phyloP scores from a whole-genome alignment of 2,329 filamentous ascomycete genomes.

The Ophiostoma sp. region DNA sequence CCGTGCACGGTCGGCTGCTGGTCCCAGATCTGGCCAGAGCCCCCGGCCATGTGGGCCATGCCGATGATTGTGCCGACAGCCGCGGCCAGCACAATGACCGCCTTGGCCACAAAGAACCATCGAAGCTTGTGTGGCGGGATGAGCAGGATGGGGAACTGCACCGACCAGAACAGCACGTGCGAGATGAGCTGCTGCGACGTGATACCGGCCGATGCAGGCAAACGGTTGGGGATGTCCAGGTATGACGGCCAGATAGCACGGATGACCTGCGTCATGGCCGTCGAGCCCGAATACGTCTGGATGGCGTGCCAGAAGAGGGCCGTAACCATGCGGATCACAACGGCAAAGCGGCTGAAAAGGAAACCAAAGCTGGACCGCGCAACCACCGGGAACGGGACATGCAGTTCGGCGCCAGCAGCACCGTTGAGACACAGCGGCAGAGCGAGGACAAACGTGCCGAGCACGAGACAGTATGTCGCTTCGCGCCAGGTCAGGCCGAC shows the following conservation, averaged over 20 bases:
- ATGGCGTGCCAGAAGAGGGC: slow-evolving; percentile 36
- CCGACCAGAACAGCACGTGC: slow-evolving; percentile 47
- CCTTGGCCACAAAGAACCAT: slow-evolving; percentile 44
- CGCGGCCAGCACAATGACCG: slow-evolving; percentile 13
- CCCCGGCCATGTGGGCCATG: slow-evolving; percentile 30
- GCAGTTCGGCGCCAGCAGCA: slow-evolving; percentile 41
- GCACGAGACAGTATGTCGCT: slow-evolving; percentile 44
- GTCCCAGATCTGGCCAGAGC: slow-evolving; percentile 30
- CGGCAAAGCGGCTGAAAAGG: slow-evolving; percentile 32
- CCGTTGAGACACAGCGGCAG: slow-evolving; percentile 46
- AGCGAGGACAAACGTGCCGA: slow-evolving; percentile 56
- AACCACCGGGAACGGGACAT: slow-evolving; percentile 41
- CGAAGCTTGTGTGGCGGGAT: slow-evolving; percentile 47
- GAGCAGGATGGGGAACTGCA: slow-evolving; percentile 47
- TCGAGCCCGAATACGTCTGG: slow-evolving; percentile 34
- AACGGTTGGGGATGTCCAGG: slow-evolving; percentile 27
- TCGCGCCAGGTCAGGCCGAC: slow-evolving; percentile 43
- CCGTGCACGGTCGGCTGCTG: slow-evolving; percentile 29
- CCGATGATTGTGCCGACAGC: slow-evolving; percentile 26
- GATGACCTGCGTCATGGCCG: slow-evolving; percentile 34
- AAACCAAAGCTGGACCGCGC: slow-evolving; percentile 34
- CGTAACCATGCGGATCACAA: slow-evolving; percentile 33
- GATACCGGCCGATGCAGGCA: slow-evolving; percentile 42
- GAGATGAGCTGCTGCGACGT: slow-evolving; percentile 47
- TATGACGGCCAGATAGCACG: slow-evolving; percentile 40